phyloP scores from a whole-genome alignment of 2,329 filamentous ascomycete genomes.

The Pseudogymnoascus verrucosus region DNA sequence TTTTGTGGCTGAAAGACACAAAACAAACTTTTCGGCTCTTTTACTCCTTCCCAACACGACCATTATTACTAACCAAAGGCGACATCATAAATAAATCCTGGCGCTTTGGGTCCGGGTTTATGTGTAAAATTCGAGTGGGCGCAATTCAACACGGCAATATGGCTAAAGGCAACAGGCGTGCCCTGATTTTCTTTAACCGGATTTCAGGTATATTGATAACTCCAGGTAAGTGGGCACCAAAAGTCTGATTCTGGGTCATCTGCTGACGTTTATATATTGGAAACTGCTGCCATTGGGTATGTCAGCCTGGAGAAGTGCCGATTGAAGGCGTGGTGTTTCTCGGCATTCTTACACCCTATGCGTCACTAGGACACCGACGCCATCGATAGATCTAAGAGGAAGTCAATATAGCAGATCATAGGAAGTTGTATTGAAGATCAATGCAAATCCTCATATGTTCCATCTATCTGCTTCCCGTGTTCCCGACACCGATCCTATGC shows the following conservation, averaged over 20 bases:
- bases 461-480: not conserved
- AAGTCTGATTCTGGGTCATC: not conserved
- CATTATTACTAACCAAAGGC: not conserved
- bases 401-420: not conserved
- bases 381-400: not conserved
- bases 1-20: not conserved
- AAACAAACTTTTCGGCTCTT: not conserved
- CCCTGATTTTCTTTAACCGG: not conserved
- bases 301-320: not conserved
- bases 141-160: not conserved
- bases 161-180: not conserved
- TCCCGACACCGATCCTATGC: not conserved
- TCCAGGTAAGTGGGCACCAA: not conserved
- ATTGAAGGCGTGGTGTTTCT: not conserved
- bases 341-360: not conserved
- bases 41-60: not conserved
- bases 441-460: not conserved
- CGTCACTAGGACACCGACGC: not conserved
- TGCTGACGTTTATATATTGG: not conserved
- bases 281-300: not conserved
- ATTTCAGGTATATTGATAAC: constrained; percentile 1
- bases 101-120: not conserved
- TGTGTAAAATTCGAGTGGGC: not conserved
- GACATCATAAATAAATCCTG: not conserved
- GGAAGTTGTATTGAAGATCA: not conserved